These are phyloP conservation scores for Aphanomyces invadans DNA, from an alignment of 352 stramenopile genomes.

Conservation along the genomic window DNA sequence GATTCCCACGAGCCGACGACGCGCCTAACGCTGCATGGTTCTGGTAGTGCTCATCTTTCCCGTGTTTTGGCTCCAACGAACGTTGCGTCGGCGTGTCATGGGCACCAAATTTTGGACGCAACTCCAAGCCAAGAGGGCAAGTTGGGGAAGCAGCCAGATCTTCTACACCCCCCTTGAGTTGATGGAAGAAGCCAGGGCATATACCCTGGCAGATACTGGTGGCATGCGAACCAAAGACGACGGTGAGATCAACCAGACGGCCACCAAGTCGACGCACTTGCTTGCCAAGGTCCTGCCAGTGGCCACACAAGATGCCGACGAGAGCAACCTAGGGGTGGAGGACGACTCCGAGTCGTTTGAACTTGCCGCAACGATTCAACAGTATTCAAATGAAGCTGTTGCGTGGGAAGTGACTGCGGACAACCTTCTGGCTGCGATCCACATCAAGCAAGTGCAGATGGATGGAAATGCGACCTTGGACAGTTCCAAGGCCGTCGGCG, in stretches of 20 bases:
- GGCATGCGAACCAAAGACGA: neutral
- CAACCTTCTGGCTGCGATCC: conserved; percentile 19
- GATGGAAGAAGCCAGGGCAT: conserved; percentile 1
- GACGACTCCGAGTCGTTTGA: neutral
- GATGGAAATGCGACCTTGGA: neutral
- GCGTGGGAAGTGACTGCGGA: conserved; percentile 19
- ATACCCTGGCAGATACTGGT: neutral
- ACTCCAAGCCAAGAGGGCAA: neutral
- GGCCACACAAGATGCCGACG: neutral
- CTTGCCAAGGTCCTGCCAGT: neutral
- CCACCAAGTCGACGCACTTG: neutral
- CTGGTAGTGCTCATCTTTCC: conserved; percentile 21
- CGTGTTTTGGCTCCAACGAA: conserved; percentile 22
- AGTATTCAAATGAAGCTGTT: conserved; percentile 13
- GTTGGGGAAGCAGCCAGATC: neutral
- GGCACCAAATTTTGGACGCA: conserved; percentile 15
- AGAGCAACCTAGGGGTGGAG: neutral
- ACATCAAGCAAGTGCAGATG: conserved; percentile 22
- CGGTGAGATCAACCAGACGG: no score
- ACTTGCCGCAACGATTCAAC: neutral
- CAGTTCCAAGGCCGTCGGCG: neutral
- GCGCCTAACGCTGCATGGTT: no score
- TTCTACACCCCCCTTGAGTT: conserved; percentile 14
- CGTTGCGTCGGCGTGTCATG: conserved; percentile 5
- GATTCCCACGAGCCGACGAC: neutral